Evolutionary conservation across 2,329 filamentous ascomycete species (phyloP).

Genomic region (Aspergillus ochraceoroseus): DNA sequence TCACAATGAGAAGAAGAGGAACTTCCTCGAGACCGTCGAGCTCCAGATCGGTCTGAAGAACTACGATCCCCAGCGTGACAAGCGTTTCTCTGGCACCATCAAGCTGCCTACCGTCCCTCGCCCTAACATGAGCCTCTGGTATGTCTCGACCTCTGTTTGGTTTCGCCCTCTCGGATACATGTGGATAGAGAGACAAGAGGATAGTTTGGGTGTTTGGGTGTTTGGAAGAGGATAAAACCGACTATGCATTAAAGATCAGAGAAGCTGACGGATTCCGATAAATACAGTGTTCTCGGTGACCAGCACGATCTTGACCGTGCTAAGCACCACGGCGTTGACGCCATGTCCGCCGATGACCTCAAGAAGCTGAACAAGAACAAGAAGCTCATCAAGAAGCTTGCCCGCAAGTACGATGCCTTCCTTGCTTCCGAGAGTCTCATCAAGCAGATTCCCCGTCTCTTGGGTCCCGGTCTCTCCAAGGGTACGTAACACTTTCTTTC

Average conservation of each 20-base stretch:
- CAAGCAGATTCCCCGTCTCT: slow-evolving; percentile 99
- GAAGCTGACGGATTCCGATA: slow-evolving; percentile 16
- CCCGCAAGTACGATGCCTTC: slow-evolving; percentile 99
- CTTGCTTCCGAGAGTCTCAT: slow-evolving; percentile 94
- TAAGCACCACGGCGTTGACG: slow-evolving; percentile 97
- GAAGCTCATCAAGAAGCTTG: slow-evolving; percentile 99
- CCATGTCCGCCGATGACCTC: slow-evolving; percentile 96
- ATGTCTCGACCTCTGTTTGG: slow-evolving; percentile 32
- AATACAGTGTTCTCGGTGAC: slow-evolving; percentile 70
- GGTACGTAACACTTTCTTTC: slow-evolving; percentile 54
- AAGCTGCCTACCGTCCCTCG: slow-evolving; percentile 87
- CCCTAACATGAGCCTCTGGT: slow-evolving; percentile 84
- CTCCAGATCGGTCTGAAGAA: slow-evolving; percentile 92
- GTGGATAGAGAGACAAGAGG: neutral
- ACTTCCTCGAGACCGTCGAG: slow-evolving; percentile 88
- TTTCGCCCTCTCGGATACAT: neutral
- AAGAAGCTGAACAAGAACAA: slow-evolving; percentile 99
- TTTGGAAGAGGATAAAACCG: no score
- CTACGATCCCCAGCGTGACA: slow-evolving; percentile 99
- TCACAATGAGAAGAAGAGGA: slow-evolving; percentile 91
- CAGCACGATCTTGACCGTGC: slow-evolving; percentile 99
- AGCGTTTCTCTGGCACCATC: slow-evolving; percentile 99
- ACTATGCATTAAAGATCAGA: no score
- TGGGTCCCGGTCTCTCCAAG: slow-evolving; percentile 97
- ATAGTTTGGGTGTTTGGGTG: no score